These are phyloP conservation scores for Yamadazyma philogaea DNA, from an alignment of 805 yeast genomes.

Conservation along the genomic window DNA sequence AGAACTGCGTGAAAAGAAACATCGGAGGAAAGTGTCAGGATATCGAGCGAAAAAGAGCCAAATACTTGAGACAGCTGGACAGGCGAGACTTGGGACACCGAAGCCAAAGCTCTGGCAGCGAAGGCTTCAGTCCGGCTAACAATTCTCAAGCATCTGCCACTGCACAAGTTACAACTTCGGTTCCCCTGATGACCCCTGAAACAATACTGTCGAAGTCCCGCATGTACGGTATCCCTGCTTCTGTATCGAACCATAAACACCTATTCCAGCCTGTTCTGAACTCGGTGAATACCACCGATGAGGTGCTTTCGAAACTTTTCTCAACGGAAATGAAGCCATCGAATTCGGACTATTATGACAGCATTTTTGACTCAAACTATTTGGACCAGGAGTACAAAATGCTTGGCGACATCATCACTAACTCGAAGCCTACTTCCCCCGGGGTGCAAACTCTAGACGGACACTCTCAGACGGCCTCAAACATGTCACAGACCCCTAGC, in stretches of 20 bases:
- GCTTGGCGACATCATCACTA: conserved; percentile 46
- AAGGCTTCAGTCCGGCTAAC: neutral
- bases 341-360: conserved; percentile 11
- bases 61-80: conserved; percentile 25
- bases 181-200: conserved; percentile 3
- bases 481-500: conserved; percentile 3
- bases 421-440: conserved; percentile 41
- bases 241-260: neutral
- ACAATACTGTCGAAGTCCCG: no score
- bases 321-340: conserved; percentile 15
- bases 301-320: conserved; percentile 24
- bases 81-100: neutral
- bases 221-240: neutral
- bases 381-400: conserved; percentile 50
- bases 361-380: conserved; percentile 40
- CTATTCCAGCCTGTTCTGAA: neutral
- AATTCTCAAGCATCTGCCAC: neutral
- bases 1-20: conserved; percentile 63
- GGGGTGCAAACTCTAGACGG: conserved; percentile 5
- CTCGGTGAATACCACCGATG: conserved; percentile 28
- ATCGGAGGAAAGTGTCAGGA: conserved; percentile 55
- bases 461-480: neutral
- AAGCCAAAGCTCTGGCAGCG: neutral
- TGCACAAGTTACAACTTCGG: conserved; percentile 1
- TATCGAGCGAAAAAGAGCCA: conserved; percentile 52